Evolutionary conservation across 2,329 filamentous ascomycete genomes (phyloP), one percentile per base, ranked within the genome.

Genomic region (Fusarium globosum): DNA sequence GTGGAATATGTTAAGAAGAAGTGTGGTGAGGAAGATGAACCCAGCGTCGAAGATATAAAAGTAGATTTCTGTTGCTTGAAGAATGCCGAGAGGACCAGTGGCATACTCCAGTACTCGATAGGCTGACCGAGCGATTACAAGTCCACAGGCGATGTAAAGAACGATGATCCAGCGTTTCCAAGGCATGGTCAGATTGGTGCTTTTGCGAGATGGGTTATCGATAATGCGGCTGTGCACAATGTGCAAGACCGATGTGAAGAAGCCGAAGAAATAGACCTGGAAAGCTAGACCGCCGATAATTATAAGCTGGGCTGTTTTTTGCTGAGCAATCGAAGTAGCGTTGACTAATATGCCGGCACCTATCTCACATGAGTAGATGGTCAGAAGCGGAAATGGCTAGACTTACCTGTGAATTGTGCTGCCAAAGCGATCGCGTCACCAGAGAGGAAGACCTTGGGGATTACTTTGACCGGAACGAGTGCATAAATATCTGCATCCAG

Each of bases 231-330:
- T 66, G 64, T 89, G 84, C 71, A 88, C 87, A 0, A 85, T 72
- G 1, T 82, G 72, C 0, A 86, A 82, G 0, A 84, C 81, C 0
- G 85, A 63, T 7, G 88, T 80, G 70, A 91, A 90, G 53, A 88
- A 80, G 10, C 82, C 81, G 55, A 90, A 89, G 58, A 87, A 84
- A 30, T 88, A 58, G 10, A 90, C 82, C 70, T 91, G 89, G 2
- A 90, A 78, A 7, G 85, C 77, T 1, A 91, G 79, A 4, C 88
- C 88, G 1, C 75, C 84, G 4, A 90, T 78, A 6, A 90, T 85
- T 26, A 90, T 79, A 6, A 85, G 81, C 39, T 86, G 80, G 10
- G 85, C 86, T 5, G 76, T 76, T 16, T 62, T 61, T 16, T 76
- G 64, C 7, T 71, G 23, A 3, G 43, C 3, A 18, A 83, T 76